Percentiles rank a stretch among this genome's conserved stretches.
These are phyloP conservation scores for Aegle marmelos DNA, from an alignment of 345 rosid genomes.

Conservation along the genomic window DNA sequence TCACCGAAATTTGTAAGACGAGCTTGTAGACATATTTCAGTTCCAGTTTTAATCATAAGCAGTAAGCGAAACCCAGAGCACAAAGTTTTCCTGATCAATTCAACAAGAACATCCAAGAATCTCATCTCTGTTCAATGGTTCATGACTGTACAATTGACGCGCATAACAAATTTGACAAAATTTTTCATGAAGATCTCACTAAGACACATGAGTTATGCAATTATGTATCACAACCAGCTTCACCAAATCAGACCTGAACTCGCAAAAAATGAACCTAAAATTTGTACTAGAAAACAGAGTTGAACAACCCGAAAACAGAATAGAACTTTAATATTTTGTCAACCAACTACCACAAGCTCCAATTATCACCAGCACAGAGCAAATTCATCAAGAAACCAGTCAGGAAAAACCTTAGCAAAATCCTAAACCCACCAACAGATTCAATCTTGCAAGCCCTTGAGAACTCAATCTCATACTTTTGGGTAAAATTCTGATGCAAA, in stretches of 20 bases:
- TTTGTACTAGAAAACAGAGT: neutral
- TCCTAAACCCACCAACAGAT: slow-evolving; percentile 10
- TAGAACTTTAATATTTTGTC: neutral
- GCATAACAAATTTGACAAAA: neutral
- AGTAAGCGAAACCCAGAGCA: neutral
- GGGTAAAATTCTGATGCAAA: slow-evolving; percentile 58
- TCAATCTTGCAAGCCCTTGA: slow-evolving; percentile 26
- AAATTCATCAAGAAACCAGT: slow-evolving; percentile 14
- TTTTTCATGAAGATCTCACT: neutral
- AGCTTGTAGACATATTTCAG: neutral
- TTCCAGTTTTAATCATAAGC: neutral
- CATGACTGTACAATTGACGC: neutral
- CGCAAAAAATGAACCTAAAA: neutral
- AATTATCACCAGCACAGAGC: neutral
- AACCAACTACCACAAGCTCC: neutral
- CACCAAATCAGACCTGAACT: neutral
- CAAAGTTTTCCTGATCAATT: neutral
- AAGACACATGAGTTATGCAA: neutral
- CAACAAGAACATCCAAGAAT: neutral
- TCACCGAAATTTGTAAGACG: neutral
- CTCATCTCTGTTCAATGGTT: neutral
- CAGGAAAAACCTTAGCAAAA: neutral
- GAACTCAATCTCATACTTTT: slow-evolving; percentile 56
- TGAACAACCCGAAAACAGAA: neutral
- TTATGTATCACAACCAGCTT: neutral